Evolutionary conservation across 2,329 filamentous ascomycete genomes (phyloP), one percentile per base, ranked within the genome.

Genomic region (Epichloe scottii): DNA sequence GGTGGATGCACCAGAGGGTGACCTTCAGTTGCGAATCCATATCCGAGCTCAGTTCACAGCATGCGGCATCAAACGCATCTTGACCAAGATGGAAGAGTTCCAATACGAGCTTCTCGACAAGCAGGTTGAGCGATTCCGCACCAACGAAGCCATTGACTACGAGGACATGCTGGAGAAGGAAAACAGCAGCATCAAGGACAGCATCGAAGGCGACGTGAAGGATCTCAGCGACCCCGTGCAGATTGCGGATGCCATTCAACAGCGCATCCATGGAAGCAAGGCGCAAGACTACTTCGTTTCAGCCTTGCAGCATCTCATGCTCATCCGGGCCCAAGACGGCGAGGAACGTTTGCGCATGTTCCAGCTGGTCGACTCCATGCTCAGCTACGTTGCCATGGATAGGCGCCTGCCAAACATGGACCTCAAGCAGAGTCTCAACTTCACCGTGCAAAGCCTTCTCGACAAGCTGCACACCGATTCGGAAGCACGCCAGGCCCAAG

Each of bases 361-460:
- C 70, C 93, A 97, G 72, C 80, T 98, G 30, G 90, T 97, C 30
- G 93, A 98, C 68, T 85, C 88, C n/a, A 97, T 97, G 89, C 81
- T 98, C 57, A 95, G 89, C 68, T 97, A 97, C 68, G 91, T 98
- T 55, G 91, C 91, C 60, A 98, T 98, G 91, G 93, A 98, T 68
- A 81, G 93, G 63, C 80, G 93, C 56, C 70, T 97, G 57, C 93
- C 93, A 39, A 91, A 98, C 68, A 91, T 97, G 82, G 93, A 98
- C 66, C 79, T 98, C 53, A 96, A 96, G 72, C 91, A 97, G 67
- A 95, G 89, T 63, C 79, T 98, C 57, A 96, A 95, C 66, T 97
- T 97, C 62, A 96, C 91, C 0, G 93, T 98, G 10, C 93, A 97
- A 70, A 95, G 82, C 66, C 75, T 98, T 58, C 75, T 98, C 55